Conservation (phyloP, 1,284 basidiomycete genomes). For the Ustilago crameri region DNA sequence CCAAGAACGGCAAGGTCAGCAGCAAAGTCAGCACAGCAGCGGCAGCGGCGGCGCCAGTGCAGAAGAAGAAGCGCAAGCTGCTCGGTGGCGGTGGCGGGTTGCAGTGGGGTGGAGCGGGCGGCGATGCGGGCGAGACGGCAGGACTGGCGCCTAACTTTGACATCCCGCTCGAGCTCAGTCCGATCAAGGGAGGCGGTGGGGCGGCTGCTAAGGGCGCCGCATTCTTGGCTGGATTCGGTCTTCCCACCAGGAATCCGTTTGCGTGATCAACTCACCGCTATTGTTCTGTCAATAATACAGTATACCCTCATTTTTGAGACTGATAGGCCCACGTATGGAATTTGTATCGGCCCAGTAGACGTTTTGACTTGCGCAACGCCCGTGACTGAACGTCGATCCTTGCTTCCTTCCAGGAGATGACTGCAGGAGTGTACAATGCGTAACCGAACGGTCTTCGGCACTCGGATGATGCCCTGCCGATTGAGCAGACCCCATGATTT, state of each 20-base stretch:
- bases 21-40: no score
- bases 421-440: no score
- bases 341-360: no score
- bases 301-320: no score
- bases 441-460: no score
- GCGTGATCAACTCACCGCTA: not conserved
- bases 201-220: slow-evolving; percentile 4
- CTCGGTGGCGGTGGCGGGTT: slow-evolving; percentile 14
- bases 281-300: no score
- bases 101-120: slow-evolving; percentile 26
- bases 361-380: no score
- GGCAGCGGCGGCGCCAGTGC: not conserved
- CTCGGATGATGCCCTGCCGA: no score
- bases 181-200: slow-evolving; percentile 30
- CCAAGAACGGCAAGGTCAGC: slow-evolving; percentile 6
- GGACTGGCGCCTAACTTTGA: slow-evolving; percentile 47
- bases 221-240: slow-evolving; percentile 27
- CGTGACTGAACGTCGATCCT: no score
- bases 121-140: slow-evolving; percentile 11
- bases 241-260: slow-evolving; percentile 26
- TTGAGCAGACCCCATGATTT: no score
- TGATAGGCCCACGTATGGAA: no score
- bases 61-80: slow-evolving; percentile 47
- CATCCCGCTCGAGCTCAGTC: slow-evolving; percentile 39
- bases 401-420: no score